A percentile compares a stretch with the other conserved stretches of the same genome.
Conservation (phyloP, 768 basidiomycete genomes). For the Lactifluus pinguis region DNA sequence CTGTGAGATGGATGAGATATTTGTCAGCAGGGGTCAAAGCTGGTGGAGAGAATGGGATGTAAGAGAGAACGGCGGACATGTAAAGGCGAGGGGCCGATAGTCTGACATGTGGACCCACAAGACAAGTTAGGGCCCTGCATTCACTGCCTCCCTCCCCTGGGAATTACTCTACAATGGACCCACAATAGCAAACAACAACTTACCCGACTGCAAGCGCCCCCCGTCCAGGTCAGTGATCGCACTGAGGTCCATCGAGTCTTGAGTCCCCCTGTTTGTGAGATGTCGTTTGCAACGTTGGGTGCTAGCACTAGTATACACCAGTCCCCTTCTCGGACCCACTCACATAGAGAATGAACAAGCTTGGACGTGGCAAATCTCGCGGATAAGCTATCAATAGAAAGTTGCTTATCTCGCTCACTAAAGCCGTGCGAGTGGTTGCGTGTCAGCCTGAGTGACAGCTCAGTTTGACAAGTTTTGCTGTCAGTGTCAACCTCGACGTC, state of each 20-base stretch:
- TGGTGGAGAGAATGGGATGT: too few relatives aligned
- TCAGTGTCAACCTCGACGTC: not conserved
- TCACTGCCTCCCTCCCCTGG: not conserved
- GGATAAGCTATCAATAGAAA: not conserved
- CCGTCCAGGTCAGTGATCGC: conserved; percentile 13
- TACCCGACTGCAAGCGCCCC: conserved; percentile 13
- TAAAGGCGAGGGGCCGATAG: too few relatives aligned
- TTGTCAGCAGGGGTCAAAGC: too few relatives aligned
- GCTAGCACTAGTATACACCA: not conserved
- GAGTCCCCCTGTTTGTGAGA: not conserved
- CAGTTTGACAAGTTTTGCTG: not conserved
- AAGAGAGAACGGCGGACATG: too few relatives aligned
- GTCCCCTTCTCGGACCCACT: not conserved
- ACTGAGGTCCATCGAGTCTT: conserved; percentile 10
- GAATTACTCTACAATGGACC: conserved; percentile 8
- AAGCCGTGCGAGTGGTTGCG: not conserved
- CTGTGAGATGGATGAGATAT: too few relatives aligned
- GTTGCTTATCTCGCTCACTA: not conserved
- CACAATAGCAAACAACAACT: conserved; percentile 17
- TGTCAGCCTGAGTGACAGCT: not conserved
- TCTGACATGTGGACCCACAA: too few relatives aligned
- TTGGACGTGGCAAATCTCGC: not conserved
- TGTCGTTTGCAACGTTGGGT: not conserved
- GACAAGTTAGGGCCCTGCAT: too few relatives aligned
- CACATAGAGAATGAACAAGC: not conserved